Conservation (phyloP, 129 eudicot species). For the Helianthus tuberosus region DNA sequence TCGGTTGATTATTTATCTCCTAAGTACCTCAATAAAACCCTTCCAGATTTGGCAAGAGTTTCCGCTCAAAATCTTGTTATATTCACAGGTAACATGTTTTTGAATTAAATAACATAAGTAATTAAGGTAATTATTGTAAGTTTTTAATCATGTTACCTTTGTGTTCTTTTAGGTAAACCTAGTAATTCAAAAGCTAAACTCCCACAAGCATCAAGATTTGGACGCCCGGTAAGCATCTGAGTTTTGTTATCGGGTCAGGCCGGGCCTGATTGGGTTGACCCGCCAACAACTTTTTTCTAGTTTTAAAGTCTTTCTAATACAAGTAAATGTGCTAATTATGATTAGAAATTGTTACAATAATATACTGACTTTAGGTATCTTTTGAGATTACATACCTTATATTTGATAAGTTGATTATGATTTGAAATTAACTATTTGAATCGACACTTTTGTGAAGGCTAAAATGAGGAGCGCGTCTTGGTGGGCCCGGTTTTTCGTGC, state of each 20-base stretch:
- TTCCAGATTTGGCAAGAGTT: conserved; percentile 80
- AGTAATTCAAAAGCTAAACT: conserved; percentile 61
- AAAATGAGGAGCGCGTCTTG: conserved; percentile 79
- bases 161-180: conserved; percentile 52
- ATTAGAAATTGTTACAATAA: neutral
- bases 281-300: neutral
- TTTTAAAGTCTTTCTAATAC: neutral
- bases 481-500: conserved; percentile 84
- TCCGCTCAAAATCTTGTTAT: conserved; percentile 73
- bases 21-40: conserved; percentile 70
- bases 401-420: neutral
- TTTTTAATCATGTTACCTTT: neutral
- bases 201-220: conserved; percentile 66
- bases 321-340: neutral
- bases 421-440: conserved; percentile 15
- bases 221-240: conserved; percentile 66
- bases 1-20: conserved; percentile 83
- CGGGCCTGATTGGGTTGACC: neutral
- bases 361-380: neutral
- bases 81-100: conserved; percentile 60
- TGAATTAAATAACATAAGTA: neutral
- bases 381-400: neutral
- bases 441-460: conserved; percentile 47
- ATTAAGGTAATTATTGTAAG: neutral
- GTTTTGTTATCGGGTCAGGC: neutral